These are phyloP conservation scores for Blastobotrys mokoenaii DNA, from an alignment of 805 yeast genomes.

Conservation along the genomic window DNA sequence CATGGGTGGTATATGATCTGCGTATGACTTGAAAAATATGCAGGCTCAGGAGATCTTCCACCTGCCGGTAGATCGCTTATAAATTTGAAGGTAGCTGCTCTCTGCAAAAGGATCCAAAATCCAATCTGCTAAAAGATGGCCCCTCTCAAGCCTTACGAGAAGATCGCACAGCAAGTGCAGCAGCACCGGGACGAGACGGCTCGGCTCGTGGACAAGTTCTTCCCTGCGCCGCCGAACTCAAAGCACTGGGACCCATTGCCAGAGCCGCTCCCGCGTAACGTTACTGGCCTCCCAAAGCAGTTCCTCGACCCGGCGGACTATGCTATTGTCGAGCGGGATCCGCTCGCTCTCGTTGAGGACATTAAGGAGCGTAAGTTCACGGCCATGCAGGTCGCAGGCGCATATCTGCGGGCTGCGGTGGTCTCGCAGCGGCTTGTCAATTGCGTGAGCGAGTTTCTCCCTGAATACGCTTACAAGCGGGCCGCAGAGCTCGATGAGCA, in stretches of 20 bases:
- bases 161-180: no score
- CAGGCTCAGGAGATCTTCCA: no score
- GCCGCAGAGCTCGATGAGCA: constrained; percentile 50
- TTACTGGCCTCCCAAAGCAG: constrained; percentile 13
- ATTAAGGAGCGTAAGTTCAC: constrained; percentile 32
- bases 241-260: constrained; percentile 12
- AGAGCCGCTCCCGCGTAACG: constrained; percentile 12
- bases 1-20: no score
- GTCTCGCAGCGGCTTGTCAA: constrained; percentile 49
- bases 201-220: constrained; percentile 11
- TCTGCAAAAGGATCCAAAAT: no score
- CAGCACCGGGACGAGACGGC: constrained; percentile 15
- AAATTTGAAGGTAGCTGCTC: no score
- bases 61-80: no score
- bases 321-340: constrained; percentile 12
- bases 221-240: constrained; percentile 16
- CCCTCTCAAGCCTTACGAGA: no score
- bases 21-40: no score
- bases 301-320: constrained; percentile 11
- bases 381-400: constrained; percentile 42
- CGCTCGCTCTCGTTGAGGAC: constrained; percentile 31
- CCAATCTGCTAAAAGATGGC: no score
- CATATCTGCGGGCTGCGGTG: constrained; percentile 48
- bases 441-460: constrained; percentile 31
- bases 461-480: constrained; percentile 46